phyloP scores from a whole-genome alignment of 2,329 filamentous ascomycete species.

The Epicoccum nigrum region DNA sequence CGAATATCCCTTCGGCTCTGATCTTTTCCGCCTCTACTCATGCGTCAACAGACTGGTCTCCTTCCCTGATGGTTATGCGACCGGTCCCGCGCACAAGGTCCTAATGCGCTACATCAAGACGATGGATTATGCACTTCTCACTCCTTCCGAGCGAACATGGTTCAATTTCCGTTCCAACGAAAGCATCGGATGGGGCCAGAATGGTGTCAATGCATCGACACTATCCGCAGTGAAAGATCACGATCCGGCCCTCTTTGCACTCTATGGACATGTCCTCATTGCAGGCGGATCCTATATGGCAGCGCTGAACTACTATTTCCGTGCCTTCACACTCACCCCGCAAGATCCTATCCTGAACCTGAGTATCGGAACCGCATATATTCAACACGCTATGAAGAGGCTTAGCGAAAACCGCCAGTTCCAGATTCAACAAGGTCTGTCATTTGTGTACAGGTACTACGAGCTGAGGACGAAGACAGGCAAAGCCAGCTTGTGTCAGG shows the following conservation, averaged over 20 bases:
- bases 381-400: constrained; percentile 87
- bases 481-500: constrained; percentile 62
- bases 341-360: constrained; percentile 80
- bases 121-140: constrained; percentile 74
- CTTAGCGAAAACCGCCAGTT: constrained; percentile 91
- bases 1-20: constrained; percentile 77
- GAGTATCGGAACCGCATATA: constrained; percentile 74
- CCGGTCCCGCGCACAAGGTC: constrained; percentile 85
- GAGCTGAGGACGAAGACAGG: constrained; percentile 58
- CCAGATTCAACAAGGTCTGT: constrained; percentile 81
- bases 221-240: constrained; percentile 49
- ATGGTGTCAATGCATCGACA: constrained; percentile 47
- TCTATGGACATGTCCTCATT: constrained; percentile 90
- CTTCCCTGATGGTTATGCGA: constrained; percentile 75
- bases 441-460: constrained; percentile 79
- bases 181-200: constrained; percentile 48
- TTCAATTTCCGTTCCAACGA: constrained; percentile 49
- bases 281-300: constrained; percentile 82
- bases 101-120: constrained; percentile 89
- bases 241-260: constrained; percentile 80
- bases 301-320: constrained; percentile 85
- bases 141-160: constrained; percentile 55
- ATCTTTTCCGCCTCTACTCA: constrained; percentile 83
- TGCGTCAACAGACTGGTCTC: constrained; percentile 78
- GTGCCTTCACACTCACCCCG: constrained; percentile 69